A percentile compares a stretch with the other conserved stretches of the same genome.
phyloP scores from a whole-genome alignment of 2,329 filamentous ascomycete genomes.

The Proliferodiscus dingleyae region DNA sequence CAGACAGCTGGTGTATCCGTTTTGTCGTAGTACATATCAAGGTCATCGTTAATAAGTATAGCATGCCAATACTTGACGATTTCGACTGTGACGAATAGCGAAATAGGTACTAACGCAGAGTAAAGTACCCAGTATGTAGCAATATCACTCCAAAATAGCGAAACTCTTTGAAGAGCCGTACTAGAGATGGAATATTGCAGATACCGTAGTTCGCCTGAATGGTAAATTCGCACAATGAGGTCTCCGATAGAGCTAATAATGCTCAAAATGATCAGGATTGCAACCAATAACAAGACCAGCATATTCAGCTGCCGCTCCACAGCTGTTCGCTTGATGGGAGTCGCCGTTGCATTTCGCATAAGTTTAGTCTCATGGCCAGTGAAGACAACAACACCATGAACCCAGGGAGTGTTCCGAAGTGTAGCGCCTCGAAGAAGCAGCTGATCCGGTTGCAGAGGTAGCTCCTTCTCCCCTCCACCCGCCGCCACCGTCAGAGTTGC shows the following conservation, averaged over 20 bases:
- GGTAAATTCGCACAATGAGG: constrained; percentile 67
- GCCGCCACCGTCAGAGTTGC: constrained; percentile 88
- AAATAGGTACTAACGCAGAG: constrained; percentile 93
- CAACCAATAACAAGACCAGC: constrained; percentile 85
- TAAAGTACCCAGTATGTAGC: constrained; percentile 99
- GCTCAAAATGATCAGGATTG: constrained; percentile 77
- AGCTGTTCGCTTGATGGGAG: constrained; percentile 95
- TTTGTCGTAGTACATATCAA: constrained; percentile 96
- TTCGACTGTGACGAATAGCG: constrained; percentile 94
- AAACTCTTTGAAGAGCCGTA: constrained; percentile 49
- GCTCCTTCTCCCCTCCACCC: constrained; percentile 87
- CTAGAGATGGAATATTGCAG: constrained; percentile 61
- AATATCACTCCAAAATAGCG: constrained; percentile 87
- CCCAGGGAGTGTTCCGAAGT: constrained; percentile 92
- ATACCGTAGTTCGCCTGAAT: constrained; percentile 62
- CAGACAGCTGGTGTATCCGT: constrained; percentile 95
- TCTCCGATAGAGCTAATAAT: constrained; percentile 90
- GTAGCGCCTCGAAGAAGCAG: constrained; percentile 89
- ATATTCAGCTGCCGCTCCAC: constrained; percentile 92
- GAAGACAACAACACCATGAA: constrained; percentile 93
- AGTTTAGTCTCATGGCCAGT: constrained; percentile 97
- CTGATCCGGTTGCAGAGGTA: constrained; percentile 87
- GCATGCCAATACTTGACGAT: constrained; percentile 97
- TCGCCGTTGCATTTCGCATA: constrained; percentile 96
- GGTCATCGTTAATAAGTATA: constrained; percentile 94